A percentile compares a stretch with the other conserved stretches of the same genome.
phyloP scores from a whole-genome alignment of 192 early-diverging fungal species.

The Rhizophagus sp. region DNA sequence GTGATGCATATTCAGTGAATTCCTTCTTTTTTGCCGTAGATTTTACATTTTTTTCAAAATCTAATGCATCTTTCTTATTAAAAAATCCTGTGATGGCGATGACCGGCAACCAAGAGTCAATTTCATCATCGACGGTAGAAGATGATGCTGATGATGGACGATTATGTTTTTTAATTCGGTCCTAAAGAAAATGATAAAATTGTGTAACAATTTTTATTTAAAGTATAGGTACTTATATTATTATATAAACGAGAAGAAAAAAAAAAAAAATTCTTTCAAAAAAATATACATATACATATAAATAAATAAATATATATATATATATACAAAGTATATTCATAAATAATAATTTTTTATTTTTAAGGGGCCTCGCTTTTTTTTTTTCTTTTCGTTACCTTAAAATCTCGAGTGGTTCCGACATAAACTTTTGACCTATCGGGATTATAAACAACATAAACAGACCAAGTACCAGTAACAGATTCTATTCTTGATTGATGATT shows the following conservation, averaged over 20 bases:
- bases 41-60: constrained; percentile 20
- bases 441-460: constrained; percentile 21
- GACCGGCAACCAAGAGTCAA: constrained; percentile 1
- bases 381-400: constrained; percentile 21
- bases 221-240: too few relatives aligned
- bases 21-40: constrained; percentile 15
- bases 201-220: not conserved
- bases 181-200: not conserved
- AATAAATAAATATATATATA: too few relatives aligned
- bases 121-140: not conserved
- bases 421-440: not conserved
- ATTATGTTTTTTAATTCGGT: constrained; percentile 20
- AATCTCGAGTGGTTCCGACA: constrained; percentile 20
- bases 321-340: too few relatives aligned
- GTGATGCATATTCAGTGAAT: constrained; percentile 22
- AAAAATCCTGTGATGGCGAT: constrained; percentile 25
- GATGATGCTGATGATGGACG: too few relatives aligned
- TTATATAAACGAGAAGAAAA: too few relatives aligned
- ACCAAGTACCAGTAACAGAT: not conserved
- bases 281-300: too few relatives aligned
- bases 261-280: too few relatives aligned
- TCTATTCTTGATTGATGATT: constrained; percentile 1
- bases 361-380: not conserved
- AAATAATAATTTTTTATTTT: too few relatives aligned
- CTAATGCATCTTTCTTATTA: constrained; percentile 17